Evolutionary conservation across 371 early-diverging fungal species (phyloP), one percentile per base, ranked within the genome.

Genomic region (Umbelopsis sp.): DNA sequence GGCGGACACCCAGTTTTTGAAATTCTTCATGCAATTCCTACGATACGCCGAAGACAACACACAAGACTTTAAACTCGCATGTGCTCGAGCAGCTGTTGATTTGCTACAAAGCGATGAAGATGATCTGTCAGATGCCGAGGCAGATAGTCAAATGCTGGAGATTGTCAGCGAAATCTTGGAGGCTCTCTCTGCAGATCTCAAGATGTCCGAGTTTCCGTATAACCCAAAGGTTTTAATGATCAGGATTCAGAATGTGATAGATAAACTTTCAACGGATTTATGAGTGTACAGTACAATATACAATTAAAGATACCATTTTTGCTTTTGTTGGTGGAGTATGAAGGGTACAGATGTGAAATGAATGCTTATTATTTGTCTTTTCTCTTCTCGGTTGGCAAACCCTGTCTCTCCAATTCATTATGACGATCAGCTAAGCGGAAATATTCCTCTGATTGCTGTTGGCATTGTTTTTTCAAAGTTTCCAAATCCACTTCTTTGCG

Each of bases 391-490:
- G 5, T 18, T 5, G 57, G 57, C 32, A 57, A 35, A 11, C 57
- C 35, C 12, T 37, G 57, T 72, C 71, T 80, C 74, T 90, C 89
- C 68, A 93, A 76, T 53, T 73, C 80, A 68, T 82, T 88, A 68
- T 86, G 87, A 65, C 86, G 81, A 66, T 93, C 93, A 11, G 92
- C 85, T 67, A 96, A 74, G 62, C 89, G 87, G 80, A 90, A 80
- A 75, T 93, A 96, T 74, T 94, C 94, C 6, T 79, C 76, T 45
- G 88, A 72, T 70, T 88, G 89, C 64, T 90, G 86, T 65, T 80
- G 81, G 12, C 89, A 90, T 74, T 94, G 93, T 72, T 91, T 90
- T 80, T 92, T 92, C 68, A 96, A 76, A 14, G 84, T 87, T 48
- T 91, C 93, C 68, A 88, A 78, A 50, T 94, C 92, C 32, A 76